Evolutionary conservation across 192 early-diverging fungal species (phyloP).

Genomic region (Mortierella antarctica): DNA sequence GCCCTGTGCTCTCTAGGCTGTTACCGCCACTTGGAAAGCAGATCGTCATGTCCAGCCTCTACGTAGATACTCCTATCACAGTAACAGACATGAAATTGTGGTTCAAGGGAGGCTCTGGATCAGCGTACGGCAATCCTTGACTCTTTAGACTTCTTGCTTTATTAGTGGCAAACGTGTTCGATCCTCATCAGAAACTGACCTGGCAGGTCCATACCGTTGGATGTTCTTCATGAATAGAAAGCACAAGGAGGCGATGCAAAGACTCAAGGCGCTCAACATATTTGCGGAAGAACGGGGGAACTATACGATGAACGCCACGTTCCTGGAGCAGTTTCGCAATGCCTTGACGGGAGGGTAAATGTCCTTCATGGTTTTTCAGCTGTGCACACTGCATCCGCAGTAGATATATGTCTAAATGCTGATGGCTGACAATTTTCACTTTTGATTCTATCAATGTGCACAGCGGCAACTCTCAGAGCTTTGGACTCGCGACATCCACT

Average conservation of each 20-base stretch:
- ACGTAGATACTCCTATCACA: constrained; percentile 70
- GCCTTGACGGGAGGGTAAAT: constrained; percentile 78
- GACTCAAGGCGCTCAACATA: constrained; percentile 79
- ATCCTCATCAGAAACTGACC: background rate
- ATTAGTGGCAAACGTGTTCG: too few species aligned
- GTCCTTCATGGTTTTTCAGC: background rate
- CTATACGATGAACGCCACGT: constrained; percentile 72
- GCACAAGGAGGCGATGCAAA: constrained; percentile 72
- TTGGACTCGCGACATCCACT: constrained; percentile 79
- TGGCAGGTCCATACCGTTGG: background rate
- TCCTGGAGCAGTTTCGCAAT: constrained; percentile 75
- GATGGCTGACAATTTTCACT: background rate
- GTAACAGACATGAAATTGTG: constrained; percentile 74
- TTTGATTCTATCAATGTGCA: background rate
- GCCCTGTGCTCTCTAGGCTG: constrained; percentile 56
- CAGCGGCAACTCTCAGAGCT: constrained; percentile 87
- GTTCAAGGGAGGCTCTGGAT: constrained; percentile 57
- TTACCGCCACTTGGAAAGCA: constrained; percentile 89
- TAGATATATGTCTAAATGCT: background rate
- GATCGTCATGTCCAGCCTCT: constrained; percentile 90
- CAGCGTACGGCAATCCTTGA: constrained; percentile 16
- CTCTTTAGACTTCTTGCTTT: background rate
- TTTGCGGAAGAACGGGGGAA: constrained; percentile 62
- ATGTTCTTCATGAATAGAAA: constrained; percentile 53
- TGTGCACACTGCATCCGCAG: background rate